Conservation (phyloP, 2,329 filamentous ascomycete genomes). For the Fusarium sp. region DNA sequence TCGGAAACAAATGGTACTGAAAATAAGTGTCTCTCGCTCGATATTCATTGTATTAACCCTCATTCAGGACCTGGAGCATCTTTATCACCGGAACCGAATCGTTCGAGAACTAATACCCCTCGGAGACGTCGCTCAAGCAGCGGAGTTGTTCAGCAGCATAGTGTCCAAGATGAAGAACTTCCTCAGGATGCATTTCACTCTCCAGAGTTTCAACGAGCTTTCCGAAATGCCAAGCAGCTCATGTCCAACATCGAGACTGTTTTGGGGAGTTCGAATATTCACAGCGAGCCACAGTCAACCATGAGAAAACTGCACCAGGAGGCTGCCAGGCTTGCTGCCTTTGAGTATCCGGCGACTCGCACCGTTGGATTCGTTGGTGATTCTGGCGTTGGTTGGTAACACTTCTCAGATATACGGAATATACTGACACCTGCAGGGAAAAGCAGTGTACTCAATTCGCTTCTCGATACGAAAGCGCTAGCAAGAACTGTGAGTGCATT, state of each 20-base stretch:
- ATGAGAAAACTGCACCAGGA: conserved; percentile 54
- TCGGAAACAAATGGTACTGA: conserved; percentile 11
- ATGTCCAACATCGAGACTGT: conserved; percentile 50
- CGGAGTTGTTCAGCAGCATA: conserved; percentile 13
- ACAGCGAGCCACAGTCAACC: conserved; percentile 55
- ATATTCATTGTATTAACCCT: not conserved
- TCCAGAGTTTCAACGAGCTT: conserved; percentile 52
- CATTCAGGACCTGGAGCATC: conserved; percentile 4
- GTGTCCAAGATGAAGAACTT: conserved; percentile 51
- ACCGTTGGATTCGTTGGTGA: conserved; percentile 64
- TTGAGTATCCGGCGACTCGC: conserved; percentile 56
- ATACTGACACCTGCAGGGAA: conserved; percentile 53
- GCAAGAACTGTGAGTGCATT: conserved; percentile 57
- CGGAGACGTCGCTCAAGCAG: conserved; percentile 30
- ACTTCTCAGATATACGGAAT: accelerated
- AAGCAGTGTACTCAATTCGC: conserved; percentile 64
- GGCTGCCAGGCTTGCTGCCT: conserved; percentile 53
- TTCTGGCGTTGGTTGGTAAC: conserved; percentile 59
- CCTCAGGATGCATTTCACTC: conserved; percentile 55
- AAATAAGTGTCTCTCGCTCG: conserved; percentile 6
- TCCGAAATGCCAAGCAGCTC: conserved; percentile 52
- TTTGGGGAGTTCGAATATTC: conserved; percentile 53
- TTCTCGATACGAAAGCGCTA: conserved; percentile 58
- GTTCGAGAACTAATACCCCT: conserved; percentile 1
- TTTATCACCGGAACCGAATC: conserved; percentile 22